Evolutionary conservation across 1,284 basidiomycete genomes (phyloP), one percentile per base, ranked within the genome.

Genomic region (Cryptococcus depauperatus): DNA sequence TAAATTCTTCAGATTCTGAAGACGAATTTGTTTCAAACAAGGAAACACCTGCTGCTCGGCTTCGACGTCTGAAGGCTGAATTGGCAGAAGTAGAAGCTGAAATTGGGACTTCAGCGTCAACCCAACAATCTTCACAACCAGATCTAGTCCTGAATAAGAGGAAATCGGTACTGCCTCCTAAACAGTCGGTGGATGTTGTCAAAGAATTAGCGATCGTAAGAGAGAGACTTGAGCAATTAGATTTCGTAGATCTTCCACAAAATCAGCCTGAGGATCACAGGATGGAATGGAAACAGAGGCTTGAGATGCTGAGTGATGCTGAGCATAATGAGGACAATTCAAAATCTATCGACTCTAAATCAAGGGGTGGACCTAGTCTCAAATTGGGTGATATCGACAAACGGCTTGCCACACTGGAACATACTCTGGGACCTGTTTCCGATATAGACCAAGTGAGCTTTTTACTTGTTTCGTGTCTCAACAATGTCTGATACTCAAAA

Each of bases 321-420:
- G 14, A 41, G 34, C 16, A 28, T 13, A 10, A 26, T 28, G 10
- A 10, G 10, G 29, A n/a, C 10, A 18, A 35, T 23, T 19, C 16
- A 4, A 19, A 40, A 29, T 9, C 22, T 30, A 43, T 5, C 3
- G 35, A n/a, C 6, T 18, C 19, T 18, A 27, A 41, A 23, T 8
- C 19, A 14, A 11, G 14, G 14, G 43, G 23, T 33, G 33, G n/a
- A 6, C n/a, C n/a, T n/a, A n/a, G 40, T 4, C 46, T 44, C 9
- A 47, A 50, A 16, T 67, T 85, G 26, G 77, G 80, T 2, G 83
- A 85, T 44, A 77, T 91, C 64, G 89, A 93, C 65, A 75, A 74
- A 57, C 78, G 90, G 11, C 76, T 95, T 1, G 82, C 84, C 7
- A 78, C 82, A 48, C 72, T 93, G 16, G 90, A 95, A 64, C 79